These are phyloP conservation scores for Tritrichomonas foetus DNA, from an alignment of 208 protist genomes.

Conservation along the genomic window DNA sequence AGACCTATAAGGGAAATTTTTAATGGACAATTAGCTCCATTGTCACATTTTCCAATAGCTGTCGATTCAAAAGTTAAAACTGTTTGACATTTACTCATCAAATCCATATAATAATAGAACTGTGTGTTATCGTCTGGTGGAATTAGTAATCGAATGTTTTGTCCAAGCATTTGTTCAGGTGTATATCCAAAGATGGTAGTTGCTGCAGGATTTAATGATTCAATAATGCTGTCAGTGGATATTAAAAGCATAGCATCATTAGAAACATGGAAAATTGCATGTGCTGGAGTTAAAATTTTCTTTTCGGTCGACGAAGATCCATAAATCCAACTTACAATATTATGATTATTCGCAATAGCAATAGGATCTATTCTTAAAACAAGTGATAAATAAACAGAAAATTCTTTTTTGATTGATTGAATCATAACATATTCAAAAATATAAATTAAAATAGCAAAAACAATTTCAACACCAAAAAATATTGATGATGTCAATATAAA, in stretches of 20 bases:
- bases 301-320: too few species aligned
- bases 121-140: not conserved
- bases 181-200: not conserved
- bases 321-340: too few species aligned
- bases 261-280: not conserved
- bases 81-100: not conserved
- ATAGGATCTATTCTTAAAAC: not conserved
- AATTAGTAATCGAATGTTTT: not conserved
- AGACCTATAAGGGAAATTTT: not conserved
- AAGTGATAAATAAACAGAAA: not conserved
- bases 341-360: not conserved
- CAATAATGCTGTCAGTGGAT: not conserved
- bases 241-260: not conserved
- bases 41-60: not conserved
- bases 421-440: not conserved
- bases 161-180: constrained; percentile 31
- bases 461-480: not conserved
- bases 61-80: not conserved
- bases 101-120: not conserved
- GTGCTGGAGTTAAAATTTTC: not conserved
- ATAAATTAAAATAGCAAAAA: not conserved
- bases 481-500: not conserved
- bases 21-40: not conserved
- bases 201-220: not conserved
- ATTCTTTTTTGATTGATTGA: not conserved